Conservation (phyloP, 108 stramenopile genomes). For the Nitzschia sp. region DNA sequence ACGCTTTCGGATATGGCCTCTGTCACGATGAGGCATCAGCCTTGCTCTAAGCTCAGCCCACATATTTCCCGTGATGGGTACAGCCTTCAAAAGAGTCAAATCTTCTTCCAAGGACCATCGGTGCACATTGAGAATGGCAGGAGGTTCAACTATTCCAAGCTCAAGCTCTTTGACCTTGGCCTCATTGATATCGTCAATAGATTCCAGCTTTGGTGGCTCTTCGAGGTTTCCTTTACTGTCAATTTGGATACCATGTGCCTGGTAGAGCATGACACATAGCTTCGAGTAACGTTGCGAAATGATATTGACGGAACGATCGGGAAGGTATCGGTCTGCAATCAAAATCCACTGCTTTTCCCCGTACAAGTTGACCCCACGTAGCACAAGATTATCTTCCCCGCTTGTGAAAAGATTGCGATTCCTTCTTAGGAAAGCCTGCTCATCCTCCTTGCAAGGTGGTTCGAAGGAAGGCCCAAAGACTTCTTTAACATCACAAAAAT, state of each 20-base stretch:
- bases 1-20: constrained; percentile 81
- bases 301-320: constrained; percentile 69
- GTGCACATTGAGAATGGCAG: constrained; percentile 82
- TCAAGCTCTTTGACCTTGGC: constrained; percentile 29
- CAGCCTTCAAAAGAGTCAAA: constrained; percentile 71
- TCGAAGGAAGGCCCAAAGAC: constrained; percentile 50
- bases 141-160: constrained; percentile 57
- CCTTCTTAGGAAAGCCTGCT: constrained; percentile 51
- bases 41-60: constrained; percentile 79
- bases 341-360: constrained; percentile 89
- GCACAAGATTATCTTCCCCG: constrained; percentile 72
- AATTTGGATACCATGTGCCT: constrained; percentile 68
- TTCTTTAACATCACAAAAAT: constrained; percentile 61
- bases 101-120: constrained; percentile 87
- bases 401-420: constrained; percentile 76
- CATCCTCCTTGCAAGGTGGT: constrained; percentile 47
- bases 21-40: constrained; percentile 80
- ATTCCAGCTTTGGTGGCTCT: constrained; percentile 58
- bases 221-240: constrained; percentile 64
- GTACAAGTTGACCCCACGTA: constrained; percentile 62
- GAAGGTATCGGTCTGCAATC: constrained; percentile 80
- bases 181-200: constrained; percentile 50
- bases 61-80: constrained; percentile 77
- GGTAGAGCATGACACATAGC: constrained; percentile 78
- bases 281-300: constrained; percentile 83